These are phyloP conservation scores for Eucalyptus regnans DNA, from an alignment of 345 rosid genomes.

Conservation along the genomic window DNA sequence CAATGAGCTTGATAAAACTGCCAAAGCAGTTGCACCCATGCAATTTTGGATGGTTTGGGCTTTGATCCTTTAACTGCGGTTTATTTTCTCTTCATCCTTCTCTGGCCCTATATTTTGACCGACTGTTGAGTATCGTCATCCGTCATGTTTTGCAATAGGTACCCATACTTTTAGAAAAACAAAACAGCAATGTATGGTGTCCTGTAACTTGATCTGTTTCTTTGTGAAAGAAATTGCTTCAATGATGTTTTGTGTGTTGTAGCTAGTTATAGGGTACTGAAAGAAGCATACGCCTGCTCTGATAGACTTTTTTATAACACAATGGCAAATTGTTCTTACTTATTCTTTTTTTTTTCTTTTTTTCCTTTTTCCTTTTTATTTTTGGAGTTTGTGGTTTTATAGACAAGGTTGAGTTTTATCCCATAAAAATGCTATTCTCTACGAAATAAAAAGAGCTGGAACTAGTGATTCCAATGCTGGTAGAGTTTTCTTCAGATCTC, in stretches of 20 bases:
- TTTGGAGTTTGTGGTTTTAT: neutral
- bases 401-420: neutral
- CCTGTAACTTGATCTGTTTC: neutral
- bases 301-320: neutral
- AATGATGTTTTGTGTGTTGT: neutral
- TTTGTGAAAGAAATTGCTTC: neutral
- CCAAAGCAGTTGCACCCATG: constrained; percentile 84
- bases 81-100: neutral
- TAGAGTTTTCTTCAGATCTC: neutral
- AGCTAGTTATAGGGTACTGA: neutral
- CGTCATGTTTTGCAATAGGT: neutral
- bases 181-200: neutral
- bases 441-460: neutral
- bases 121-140: neutral
- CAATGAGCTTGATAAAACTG: constrained; percentile 81
- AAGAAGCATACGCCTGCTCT: neutral
- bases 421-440: neutral
- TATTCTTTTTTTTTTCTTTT: neutral
- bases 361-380: neutral
- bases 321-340: neutral
- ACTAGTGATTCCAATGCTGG: neutral
- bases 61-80: neutral
- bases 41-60: constrained; percentile 89
- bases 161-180: neutral
- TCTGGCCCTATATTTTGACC: neutral